A percentile compares a stretch with the other conserved stretches of the same genome.
These are phyloP conservation scores for Peronospora destructor DNA, from an alignment of 352 stramenopile species.

Conservation along the genomic window DNA sequence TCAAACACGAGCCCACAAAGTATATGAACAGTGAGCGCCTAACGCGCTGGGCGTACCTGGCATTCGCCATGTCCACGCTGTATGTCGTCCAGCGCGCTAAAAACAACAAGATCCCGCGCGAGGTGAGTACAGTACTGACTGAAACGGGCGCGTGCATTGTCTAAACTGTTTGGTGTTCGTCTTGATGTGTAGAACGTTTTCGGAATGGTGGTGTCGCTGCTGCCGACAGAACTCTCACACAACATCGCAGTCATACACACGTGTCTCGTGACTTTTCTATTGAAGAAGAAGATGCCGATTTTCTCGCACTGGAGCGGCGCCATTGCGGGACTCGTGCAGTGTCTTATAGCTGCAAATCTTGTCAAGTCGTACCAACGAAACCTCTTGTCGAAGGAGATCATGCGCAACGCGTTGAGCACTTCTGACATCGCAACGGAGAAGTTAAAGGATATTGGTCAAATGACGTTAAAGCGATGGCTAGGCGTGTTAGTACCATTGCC, in stretches of 20 bases:
- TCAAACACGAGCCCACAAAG: conserved; percentile 11
- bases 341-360: conserved; percentile 38
- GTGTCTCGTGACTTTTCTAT: conserved; percentile 30
- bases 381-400: conserved; percentile 35
- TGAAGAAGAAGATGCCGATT: conserved; percentile 41
- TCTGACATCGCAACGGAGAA: conserved; percentile 31
- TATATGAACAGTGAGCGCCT: conserved; percentile 30
- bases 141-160: not conserved
- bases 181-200: conserved; percentile 32
- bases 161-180: conserved; percentile 5
- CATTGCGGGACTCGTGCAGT: conserved; percentile 38
- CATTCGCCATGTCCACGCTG: conserved; percentile 33
- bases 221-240: conserved; percentile 49
- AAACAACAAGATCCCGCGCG: conserved; percentile 37
- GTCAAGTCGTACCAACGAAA: conserved; percentile 37
- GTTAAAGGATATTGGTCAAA: conserved; percentile 32
- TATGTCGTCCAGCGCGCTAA: conserved; percentile 35
- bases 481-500: conserved; percentile 49
- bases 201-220: conserved; percentile 31
- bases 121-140: conserved; percentile 19
- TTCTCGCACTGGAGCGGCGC: conserved; percentile 48
- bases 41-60: conserved; percentile 37
- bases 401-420: conserved; percentile 29
- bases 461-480: conserved; percentile 42
- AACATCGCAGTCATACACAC: conserved; percentile 40